Evolutionary conservation across 1,139 yeast genomes (phyloP).

Genomic region (Debaryomyces robertsiae): DNA sequence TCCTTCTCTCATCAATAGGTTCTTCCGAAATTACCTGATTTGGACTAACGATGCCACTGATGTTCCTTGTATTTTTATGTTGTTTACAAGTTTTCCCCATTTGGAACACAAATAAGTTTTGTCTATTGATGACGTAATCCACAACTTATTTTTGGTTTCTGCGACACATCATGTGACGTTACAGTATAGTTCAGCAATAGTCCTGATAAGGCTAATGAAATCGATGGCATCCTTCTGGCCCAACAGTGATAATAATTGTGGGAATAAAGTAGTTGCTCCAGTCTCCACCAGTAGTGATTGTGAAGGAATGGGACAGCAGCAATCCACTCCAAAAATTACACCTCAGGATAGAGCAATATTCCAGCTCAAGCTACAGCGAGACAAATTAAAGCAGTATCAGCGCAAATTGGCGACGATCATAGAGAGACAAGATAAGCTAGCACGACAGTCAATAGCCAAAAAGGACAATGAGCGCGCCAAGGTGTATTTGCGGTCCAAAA

Average conservation of each 20-base stretch:
- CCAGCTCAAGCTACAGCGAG: slow-evolving; percentile 86
- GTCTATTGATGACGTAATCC: slow-evolving; percentile 1
- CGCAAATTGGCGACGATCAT: slow-evolving; percentile 58
- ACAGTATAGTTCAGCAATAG: neutral
- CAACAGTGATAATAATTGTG: too few species aligned
- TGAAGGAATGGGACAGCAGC: slow-evolving; percentile 44
- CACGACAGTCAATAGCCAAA: slow-evolving; percentile 55
- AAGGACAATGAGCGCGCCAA: slow-evolving; percentile 65
- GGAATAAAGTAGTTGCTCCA: too few species aligned
- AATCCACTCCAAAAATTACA: slow-evolving; percentile 62
- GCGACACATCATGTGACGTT: neutral
- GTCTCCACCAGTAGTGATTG: too few species aligned
- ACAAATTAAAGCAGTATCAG: slow-evolving; percentile 77
- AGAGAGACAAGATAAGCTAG: slow-evolving; percentile 58
- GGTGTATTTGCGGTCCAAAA: slow-evolving; percentile 71
- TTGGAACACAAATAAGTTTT: slow-evolving; percentile 12
- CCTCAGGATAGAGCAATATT: slow-evolving; percentile 83
- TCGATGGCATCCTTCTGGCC: neutral
- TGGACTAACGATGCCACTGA: slow-evolving; percentile 1
- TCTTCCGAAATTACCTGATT: slow-evolving; percentile 5
- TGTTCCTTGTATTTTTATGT: slow-evolving; percentile 4
- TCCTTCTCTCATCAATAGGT: slow-evolving; percentile 5
- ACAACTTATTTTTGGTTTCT: neutral
- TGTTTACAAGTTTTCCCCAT: slow-evolving; percentile 14
- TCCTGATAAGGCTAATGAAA: slow-evolving; percentile 1